phyloP scores from a whole-genome alignment of 768 basidiomycete species.

The Kwoniella pini region DNA sequence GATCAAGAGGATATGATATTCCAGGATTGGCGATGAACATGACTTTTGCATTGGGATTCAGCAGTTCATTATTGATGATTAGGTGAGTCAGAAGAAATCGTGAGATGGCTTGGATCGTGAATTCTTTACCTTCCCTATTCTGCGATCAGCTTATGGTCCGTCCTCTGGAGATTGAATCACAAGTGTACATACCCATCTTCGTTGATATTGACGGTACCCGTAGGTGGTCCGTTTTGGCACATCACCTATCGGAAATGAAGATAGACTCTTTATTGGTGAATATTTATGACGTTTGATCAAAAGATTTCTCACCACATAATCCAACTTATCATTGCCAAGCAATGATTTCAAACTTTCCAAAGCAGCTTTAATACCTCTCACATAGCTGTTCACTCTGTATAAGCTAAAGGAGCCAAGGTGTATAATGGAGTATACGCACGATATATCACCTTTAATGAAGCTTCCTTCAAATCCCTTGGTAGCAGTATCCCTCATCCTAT shows the following conservation, averaged over 20 bases:
- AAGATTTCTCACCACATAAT: conserved; percentile 24
- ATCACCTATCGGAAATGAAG: conserved; percentile 8
- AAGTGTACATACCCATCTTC: conserved; percentile 26
- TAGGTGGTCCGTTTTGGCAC: conserved; percentile 22
- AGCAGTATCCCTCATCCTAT: not conserved
- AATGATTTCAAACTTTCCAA: conserved; percentile 5
- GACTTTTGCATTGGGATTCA: conserved; percentile 13
- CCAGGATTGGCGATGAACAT: conserved; percentile 28
- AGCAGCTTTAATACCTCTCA: conserved; percentile 20
- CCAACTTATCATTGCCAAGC: conserved; percentile 6
- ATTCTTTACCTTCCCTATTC: conserved; percentile 10
- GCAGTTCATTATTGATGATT: not conserved
- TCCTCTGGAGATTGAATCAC: not conserved
- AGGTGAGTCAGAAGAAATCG: conserved; percentile 29
- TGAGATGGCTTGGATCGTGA: conserved; percentile 30
- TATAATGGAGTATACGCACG: not conserved
- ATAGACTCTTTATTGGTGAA: not conserved
- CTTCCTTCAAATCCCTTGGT: not conserved
- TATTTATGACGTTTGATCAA: not conserved
- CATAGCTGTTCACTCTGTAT: too few species aligned
- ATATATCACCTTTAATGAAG: conserved; percentile 8
- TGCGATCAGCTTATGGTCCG: not conserved
- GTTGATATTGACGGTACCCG: conserved; percentile 6
- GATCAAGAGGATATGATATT: conserved; percentile 2
- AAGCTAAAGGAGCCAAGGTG: too few species aligned